Evolutionary conservation across 2,329 filamentous ascomycete genomes (phyloP), one percentile per base, ranked within the genome.

Genomic region (Dactylonectria estremocensis): DNA sequence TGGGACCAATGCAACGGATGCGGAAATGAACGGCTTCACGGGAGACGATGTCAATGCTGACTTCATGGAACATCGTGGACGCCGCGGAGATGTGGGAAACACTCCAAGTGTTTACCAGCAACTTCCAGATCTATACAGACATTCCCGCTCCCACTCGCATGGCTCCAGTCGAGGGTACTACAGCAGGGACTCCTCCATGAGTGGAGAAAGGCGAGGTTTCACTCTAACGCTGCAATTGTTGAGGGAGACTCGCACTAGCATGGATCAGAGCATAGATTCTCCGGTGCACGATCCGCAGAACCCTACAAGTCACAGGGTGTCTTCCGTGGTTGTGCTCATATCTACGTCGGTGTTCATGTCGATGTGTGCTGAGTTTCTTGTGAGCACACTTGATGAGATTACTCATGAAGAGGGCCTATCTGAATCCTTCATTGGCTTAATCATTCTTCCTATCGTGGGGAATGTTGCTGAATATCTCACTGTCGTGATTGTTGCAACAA

Each of bases 401-500:
- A 86, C 89, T 0, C 78, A 77, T 16, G 77, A 79, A 45, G 78
- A 78, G 1, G 83, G 83, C 3, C 77, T 91, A 2, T 88, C 87
- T 9, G 86, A 90, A 73, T 83, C 86, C 0, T 86, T 91, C 59
- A 87, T 91, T 52, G 89, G 89, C 40, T 80, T 91, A 11, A 89
- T 91, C 49, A 84, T 91, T 62, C 80, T 91, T 10, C 89, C 89
- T 0, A 87, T 91, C 45, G 87, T 90, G 0, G 89, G 89, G 35
- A 91, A 91, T 64, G 87, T 89, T 0, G 88, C 89, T 1, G 89
- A 91, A 76, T 88, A 90, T 67, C 85, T 88, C n/a, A 90, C 89
- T 0, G 87, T 88, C 0, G 87, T 90, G 2, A 87, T 85, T 0
- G 88, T 90, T 0, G 89, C 88, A 0, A 80, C 83, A 46, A 87